Evolutionary conservation across 306 rosid genomes (phyloP).

Genomic region (Carpinus viminea): DNA sequence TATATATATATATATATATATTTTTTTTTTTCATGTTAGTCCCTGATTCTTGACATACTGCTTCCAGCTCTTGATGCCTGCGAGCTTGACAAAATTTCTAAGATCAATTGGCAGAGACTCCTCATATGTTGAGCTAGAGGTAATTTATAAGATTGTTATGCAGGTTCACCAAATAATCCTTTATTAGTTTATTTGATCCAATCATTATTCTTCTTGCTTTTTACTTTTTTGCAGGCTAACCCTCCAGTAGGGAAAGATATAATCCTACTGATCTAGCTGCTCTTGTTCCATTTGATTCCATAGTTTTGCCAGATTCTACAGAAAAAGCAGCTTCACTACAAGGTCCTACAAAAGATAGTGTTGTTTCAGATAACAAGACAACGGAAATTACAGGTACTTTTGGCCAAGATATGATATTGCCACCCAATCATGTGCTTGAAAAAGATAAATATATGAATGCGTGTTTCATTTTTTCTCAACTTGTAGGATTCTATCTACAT

Average conservation of each 20-base stretch:
- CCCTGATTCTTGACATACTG: conserved; percentile 10
- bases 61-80: conserved; percentile 62
- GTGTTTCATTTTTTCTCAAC: neutral
- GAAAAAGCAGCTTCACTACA: conserved; percentile 54
- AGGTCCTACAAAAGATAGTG: conserved; percentile 36
- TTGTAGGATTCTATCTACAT: neutral
- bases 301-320: conserved; percentile 48
- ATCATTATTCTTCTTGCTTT: conserved; percentile 12
- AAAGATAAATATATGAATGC: neutral
- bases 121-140: conserved; percentile 93
- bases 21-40: neutral
- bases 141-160: conserved; percentile 29
- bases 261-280: conserved; percentile 95
- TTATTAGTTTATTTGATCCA: conserved; percentile 17
- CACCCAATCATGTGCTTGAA: conserved; percentile 19
- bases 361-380: conserved; percentile 37
- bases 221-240: conserved; percentile 62
- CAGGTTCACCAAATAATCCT: neutral
- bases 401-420: conserved; percentile 3
- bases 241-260: conserved; percentile 87
- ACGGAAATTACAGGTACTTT: conserved; percentile 48
- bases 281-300: conserved; percentile 62
- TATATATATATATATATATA: no score
- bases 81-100: conserved; percentile 78
- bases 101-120: conserved; percentile 73